These are phyloP conservation scores for Exophiala xenobiotica DNA, from an alignment of 2,329 filamentous ascomycete species.

Conservation along the genomic window DNA sequence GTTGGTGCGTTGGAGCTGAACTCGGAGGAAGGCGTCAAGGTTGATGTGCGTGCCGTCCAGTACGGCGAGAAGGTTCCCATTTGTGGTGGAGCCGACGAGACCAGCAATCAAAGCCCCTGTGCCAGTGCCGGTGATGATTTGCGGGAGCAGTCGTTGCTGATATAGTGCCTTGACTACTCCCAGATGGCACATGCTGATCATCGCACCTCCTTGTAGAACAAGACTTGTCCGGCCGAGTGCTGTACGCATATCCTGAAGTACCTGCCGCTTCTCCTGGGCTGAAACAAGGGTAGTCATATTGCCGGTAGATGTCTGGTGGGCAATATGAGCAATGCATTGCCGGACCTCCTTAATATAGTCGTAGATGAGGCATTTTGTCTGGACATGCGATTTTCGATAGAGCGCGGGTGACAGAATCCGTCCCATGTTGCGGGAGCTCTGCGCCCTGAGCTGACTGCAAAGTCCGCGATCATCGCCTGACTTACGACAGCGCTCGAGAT, in stretches of 20 bases:
- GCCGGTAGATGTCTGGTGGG: conserved; percentile 60
- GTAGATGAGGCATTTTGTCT: conserved; percentile 87
- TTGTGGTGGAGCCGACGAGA: conserved; percentile 73
- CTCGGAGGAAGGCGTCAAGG: conserved; percentile 72
- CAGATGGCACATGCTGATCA: conserved; percentile 86
- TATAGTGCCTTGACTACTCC: conserved; percentile 88
- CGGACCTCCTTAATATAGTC: conserved; percentile 84
- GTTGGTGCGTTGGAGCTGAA: conserved; percentile 43
- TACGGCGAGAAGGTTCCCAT: conserved; percentile 72
- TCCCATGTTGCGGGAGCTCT: conserved; percentile 72
- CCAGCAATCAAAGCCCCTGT: conserved; percentile 83
- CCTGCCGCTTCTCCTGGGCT: conserved; percentile 77
- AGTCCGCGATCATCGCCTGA: conserved; percentile 19
- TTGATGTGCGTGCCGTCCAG: conserved; percentile 70
- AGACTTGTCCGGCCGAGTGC: conserved; percentile 84
- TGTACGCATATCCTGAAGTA: conserved; percentile 82
- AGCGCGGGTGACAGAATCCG: conserved; percentile 81
- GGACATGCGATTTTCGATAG: conserved; percentile 81
- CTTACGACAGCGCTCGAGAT: conserved; percentile 23
- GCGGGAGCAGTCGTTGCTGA: conserved; percentile 74
- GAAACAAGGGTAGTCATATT: conserved; percentile 55
- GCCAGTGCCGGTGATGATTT: conserved; percentile 84
- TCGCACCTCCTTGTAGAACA: conserved; percentile 83
- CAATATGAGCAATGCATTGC: conserved; percentile 76
- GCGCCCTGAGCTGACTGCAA: conserved; percentile 23